Conservation (phyloP, 352 stramenopile genomes). For the Pythium phragmiticola region DNA sequence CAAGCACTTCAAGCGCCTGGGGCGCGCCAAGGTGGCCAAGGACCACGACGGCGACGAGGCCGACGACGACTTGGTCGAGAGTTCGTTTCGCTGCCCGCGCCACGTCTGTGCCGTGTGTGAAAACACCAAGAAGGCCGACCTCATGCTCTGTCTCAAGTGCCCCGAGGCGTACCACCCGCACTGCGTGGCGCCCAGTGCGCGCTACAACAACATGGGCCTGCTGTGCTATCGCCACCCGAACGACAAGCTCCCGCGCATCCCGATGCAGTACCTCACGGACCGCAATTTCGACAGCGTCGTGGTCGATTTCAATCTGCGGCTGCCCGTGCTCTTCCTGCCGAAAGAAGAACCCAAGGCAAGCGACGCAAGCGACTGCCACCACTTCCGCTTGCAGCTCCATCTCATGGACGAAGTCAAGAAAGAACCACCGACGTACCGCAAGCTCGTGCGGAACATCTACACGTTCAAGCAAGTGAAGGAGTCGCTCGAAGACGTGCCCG, state of each 20-base stretch:
- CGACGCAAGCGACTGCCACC: slow-evolving; percentile 56
- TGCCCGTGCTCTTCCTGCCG: slow-evolving; percentile 80
- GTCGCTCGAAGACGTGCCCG: slow-evolving; percentile 71
- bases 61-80: slow-evolving; percentile 40
- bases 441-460: slow-evolving; percentile 78
- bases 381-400: slow-evolving; percentile 72
- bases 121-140: slow-evolving; percentile 72
- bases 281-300: slow-evolving; percentile 63
- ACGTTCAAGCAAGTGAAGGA: slow-evolving; percentile 82
- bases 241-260: slow-evolving; percentile 77
- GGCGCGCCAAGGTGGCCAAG: slow-evolving; percentile 29
- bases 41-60: slow-evolving; percentile 23
- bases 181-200: slow-evolving; percentile 89
- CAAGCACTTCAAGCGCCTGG: slow-evolving; percentile 54
- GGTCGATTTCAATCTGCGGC: slow-evolving; percentile 71
- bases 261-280: slow-evolving; percentile 65
- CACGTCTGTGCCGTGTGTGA: slow-evolving; percentile 83
- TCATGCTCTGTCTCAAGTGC: slow-evolving; percentile 92
- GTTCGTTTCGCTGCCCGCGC: slow-evolving; percentile 86
- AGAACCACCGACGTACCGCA: slow-evolving; percentile 74
- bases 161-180: slow-evolving; percentile 91
- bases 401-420: slow-evolving; percentile 77
- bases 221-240: slow-evolving; percentile 89
- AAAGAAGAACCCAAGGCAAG: slow-evolving; percentile 53
- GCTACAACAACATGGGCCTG: slow-evolving; percentile 91